A percentile compares a stretch with the other conserved stretches of the same genome.
phyloP scores from a whole-genome alignment of 108 stramenopile genomes.

The Nannochloropsis granulata region DNA sequence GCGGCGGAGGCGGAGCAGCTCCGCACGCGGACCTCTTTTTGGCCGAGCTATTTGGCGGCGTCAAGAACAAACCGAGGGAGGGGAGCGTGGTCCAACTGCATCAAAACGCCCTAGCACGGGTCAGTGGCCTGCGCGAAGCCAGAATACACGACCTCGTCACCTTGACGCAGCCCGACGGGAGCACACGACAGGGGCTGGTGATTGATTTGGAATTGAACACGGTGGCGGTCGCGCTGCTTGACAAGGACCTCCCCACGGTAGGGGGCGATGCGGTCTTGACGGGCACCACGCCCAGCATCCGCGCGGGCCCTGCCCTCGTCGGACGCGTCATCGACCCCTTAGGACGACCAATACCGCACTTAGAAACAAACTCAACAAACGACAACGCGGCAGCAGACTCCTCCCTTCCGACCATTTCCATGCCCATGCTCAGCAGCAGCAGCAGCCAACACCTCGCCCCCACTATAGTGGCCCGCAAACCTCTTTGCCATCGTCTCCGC shows the following conservation, averaged over 20 bases:
- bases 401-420: neutral
- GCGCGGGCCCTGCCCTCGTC: neutral
- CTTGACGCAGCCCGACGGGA: neutral
- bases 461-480: neutral
- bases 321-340: neutral
- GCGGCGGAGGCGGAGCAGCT: neutral
- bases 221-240: neutral
- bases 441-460: neutral
- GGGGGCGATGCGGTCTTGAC: neutral
- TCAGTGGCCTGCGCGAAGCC: neutral
- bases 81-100: neutral
- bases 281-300: neutral
- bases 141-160: neutral
- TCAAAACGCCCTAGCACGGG: neutral
- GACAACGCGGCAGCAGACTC: neutral
- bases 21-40: neutral
- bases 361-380: neutral
- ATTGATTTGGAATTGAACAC: neutral
- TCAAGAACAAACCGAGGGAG: neutral
- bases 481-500: neutral
- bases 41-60: neutral
- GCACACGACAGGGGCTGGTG: neutral
- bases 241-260: neutral
- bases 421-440: neutral
- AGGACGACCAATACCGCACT: neutral